These are phyloP conservation scores for Mallotus japonicus DNA, from an alignment of 441 rosid genomes.

Conservation along the genomic window DNA sequence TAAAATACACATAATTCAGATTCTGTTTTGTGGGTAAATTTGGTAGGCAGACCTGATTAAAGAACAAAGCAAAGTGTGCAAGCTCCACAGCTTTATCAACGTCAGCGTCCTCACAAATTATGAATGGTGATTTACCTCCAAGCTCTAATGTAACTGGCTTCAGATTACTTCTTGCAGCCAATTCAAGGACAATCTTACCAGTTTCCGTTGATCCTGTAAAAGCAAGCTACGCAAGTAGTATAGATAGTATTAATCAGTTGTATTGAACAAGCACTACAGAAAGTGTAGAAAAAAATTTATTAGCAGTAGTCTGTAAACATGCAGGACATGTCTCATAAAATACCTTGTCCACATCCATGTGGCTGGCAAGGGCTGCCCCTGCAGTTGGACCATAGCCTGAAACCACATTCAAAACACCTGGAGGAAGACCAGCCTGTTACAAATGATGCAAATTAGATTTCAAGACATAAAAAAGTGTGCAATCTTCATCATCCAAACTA, in stretches of 20 bases:
- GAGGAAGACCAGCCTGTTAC: constrained; percentile 84
- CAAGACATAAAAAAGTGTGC: not conserved
- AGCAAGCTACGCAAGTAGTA: constrained; percentile 44
- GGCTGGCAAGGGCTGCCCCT: constrained; percentile 87
- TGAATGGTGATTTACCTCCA: constrained; percentile 88
- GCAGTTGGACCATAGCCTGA: constrained; percentile 91
- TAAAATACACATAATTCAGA: not conserved
- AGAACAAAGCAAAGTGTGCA: constrained; percentile 80
- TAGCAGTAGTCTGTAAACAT: not conserved
- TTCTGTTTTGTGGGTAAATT: not conserved
- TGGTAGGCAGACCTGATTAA: constrained; percentile 56
- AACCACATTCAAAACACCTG: constrained; percentile 83
- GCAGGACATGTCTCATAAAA: not conserved
- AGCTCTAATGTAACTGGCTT: constrained; percentile 80
- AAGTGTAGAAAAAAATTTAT: not conserved
- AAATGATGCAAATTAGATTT: not conserved
- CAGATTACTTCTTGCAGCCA: constrained; percentile 85
- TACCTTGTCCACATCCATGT: constrained; percentile 98
- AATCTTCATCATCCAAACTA: not conserved
- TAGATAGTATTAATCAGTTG: not conserved
- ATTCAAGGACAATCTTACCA: constrained; percentile 55
- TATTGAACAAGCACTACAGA: constrained; percentile 3
- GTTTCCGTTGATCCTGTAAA: constrained; percentile 81
- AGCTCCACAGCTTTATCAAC: constrained; percentile 67
- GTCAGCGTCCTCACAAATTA: constrained; percentile 75